Conservation (phyloP, 2,329 filamentous ascomycete genomes). For the Akanthomyces muscarius region DNA sequence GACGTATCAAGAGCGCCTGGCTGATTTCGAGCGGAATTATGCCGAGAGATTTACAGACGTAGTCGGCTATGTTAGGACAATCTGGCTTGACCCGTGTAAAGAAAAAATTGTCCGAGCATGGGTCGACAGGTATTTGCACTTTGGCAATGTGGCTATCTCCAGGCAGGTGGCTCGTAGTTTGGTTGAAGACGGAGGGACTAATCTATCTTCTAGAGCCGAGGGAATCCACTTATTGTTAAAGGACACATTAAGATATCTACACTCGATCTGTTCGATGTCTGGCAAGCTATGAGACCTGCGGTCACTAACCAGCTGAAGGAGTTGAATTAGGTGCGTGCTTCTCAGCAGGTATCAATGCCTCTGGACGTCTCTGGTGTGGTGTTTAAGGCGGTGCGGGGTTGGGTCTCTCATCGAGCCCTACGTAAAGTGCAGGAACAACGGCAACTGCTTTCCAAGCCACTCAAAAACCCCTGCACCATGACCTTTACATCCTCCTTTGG, state of each 20-base stretch:
- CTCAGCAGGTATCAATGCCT: no score
- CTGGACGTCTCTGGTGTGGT: no score
- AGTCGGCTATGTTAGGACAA: constrained; percentile 23
- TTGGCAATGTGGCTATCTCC: constrained; percentile 19
- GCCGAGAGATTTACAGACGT: constrained; percentile 17
- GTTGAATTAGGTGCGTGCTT: no score
- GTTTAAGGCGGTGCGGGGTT: no score
- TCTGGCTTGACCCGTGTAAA: constrained; percentile 23
- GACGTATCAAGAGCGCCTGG: constrained; percentile 20
- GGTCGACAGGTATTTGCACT: constrained; percentile 23
- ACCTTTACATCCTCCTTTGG: no score
- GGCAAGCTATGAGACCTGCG: no score
- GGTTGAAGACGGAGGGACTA: background rate
- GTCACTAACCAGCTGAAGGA: no score
- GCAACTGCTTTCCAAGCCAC: no score
- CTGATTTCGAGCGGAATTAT: constrained; percentile 20
- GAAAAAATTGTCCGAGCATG: constrained; percentile 24
- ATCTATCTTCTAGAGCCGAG: constrained; percentile 17
- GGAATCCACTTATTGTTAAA: constrained; percentile 20
- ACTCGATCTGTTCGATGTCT: no score
- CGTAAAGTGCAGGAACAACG: no score
- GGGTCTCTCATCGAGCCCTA: no score
- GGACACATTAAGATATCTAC: background rate
- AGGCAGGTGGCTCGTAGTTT: background rate
- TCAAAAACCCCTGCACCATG: no score